Conservation (phyloP, 805 yeast genomes). For the Candida broadrunensis region DNA sequence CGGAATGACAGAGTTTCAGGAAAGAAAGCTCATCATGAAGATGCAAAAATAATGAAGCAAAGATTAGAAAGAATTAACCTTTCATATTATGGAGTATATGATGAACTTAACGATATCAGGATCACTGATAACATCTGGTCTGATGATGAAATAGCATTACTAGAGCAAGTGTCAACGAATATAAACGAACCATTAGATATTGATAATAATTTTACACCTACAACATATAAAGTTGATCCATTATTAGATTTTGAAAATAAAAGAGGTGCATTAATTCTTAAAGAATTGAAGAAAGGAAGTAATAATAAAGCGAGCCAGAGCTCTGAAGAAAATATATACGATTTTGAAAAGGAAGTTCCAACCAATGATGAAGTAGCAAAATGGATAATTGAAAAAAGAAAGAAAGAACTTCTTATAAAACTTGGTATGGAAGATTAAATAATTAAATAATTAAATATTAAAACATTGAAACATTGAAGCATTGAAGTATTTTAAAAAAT, state of each 20-base stretch:
- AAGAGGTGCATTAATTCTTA: conserved; percentile 13
- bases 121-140: not conserved
- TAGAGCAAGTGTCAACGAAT: conserved; percentile 10
- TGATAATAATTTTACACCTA: not conserved
- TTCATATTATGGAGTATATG: conserved; percentile 44
- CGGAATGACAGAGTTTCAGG: not conserved
- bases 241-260: conserved; percentile 26
- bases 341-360: conserved; percentile 23
- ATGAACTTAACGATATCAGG: conserved; percentile 14
- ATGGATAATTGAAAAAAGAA: conserved; percentile 46
- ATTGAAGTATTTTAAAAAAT: too few species aligned
- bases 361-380: conserved; percentile 38
- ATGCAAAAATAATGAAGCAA: conserved; percentile 17
- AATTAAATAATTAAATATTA: too few species aligned
- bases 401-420: conserved; percentile 38
- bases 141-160: conserved; percentile 3
- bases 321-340: conserved; percentile 13
- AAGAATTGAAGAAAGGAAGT: conserved; percentile 3
- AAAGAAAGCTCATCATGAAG: conserved; percentile 8
- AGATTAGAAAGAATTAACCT: conserved; percentile 23
- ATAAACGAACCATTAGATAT: conserved; percentile 6
- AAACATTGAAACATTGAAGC: not conserved
- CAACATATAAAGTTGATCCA: conserved; percentile 8
- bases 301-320: not conserved
- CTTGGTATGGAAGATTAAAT: conserved; percentile 17